Conservation (phyloP, 495 filamentous ascomycete species). For the Penicillium desertorum region DNA sequence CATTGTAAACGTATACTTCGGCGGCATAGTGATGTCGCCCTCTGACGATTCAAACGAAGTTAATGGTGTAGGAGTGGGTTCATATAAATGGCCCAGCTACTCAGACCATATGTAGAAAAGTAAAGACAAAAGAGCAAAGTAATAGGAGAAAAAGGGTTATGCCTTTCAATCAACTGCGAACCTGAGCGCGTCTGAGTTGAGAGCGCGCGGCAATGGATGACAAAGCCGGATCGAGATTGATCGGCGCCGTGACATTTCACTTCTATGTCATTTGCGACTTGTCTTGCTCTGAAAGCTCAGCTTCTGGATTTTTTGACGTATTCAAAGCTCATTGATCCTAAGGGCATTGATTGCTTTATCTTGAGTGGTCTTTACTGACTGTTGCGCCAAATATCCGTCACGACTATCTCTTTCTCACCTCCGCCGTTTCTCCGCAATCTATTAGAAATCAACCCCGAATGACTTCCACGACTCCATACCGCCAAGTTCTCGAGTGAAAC, state of each 20-base stretch:
- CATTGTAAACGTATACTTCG: slow-evolving; percentile 35
- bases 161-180: neutral
- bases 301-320: neutral
- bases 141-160: neutral
- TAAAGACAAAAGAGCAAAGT: neutral
- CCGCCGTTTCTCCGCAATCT: slow-evolving; percentile 17
- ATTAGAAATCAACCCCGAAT: slow-evolving; percentile 29
- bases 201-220: slow-evolving; percentile 9
- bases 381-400: neutral
- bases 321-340: neutral
- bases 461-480: neutral
- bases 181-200: neutral
- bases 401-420: slow-evolving; percentile 1
- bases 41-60: neutral
- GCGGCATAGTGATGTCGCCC: slow-evolving; percentile 30
- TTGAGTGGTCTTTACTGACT: neutral
- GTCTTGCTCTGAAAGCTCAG: neutral
- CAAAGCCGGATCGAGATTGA: slow-evolving; percentile 12
- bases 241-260: slow-evolving; percentile 4
- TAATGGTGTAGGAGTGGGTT: neutral
- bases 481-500: neutral
- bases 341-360: neutral
- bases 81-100: neutral
- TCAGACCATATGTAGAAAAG: neutral
- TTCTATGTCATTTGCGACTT: slow-evolving; percentile 1